Conservation (phyloP, 2,329 filamentous ascomycete species). For the Arthrobotrys pseudoclavata region DNA sequence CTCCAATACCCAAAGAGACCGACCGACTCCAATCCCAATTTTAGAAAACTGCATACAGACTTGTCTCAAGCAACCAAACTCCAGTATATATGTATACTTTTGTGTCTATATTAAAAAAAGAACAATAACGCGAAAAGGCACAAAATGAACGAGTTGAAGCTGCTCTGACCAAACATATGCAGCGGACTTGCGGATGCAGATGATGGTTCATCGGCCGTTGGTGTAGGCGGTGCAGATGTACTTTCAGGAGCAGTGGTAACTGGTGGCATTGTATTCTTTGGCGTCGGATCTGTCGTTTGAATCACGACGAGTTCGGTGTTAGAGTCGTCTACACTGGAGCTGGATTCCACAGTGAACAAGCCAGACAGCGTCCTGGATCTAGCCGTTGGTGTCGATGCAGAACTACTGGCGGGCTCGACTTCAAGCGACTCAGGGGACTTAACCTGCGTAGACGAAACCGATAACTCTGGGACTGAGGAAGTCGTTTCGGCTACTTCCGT, state of each 20-base stretch:
- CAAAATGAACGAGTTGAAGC: constrained; percentile 48
- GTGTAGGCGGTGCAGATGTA: constrained; percentile 38
- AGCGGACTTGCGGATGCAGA: constrained; percentile 42
- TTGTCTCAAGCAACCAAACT: background rate
- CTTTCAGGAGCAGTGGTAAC: constrained; percentile 22
- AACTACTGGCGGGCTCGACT: background rate
- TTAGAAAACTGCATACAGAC: background rate
- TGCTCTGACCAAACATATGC: constrained; percentile 40
- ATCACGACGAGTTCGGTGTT: constrained; percentile 25
- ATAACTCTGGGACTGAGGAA: background rate
- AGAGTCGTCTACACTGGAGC: background rate
- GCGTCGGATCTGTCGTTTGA: constrained; percentile 38
- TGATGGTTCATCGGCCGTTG: constrained; percentile 43
- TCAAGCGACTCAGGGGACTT: background rate
- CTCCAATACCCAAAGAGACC: background rate
- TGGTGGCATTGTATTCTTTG: background rate
- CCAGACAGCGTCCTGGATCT: constrained; percentile 17
- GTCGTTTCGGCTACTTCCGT: background rate
- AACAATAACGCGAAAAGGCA: constrained; percentile 46
- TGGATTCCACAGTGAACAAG: constrained; percentile 19
- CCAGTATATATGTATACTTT: background rate
- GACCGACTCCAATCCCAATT: background rate
- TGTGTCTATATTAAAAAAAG: constrained; percentile 16
- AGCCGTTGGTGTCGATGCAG: background rate
- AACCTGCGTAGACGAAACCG: background rate